Evolutionary conservation across 768 basidiomycete species (phyloP).

Genomic region (Tulasnella sp.): DNA sequence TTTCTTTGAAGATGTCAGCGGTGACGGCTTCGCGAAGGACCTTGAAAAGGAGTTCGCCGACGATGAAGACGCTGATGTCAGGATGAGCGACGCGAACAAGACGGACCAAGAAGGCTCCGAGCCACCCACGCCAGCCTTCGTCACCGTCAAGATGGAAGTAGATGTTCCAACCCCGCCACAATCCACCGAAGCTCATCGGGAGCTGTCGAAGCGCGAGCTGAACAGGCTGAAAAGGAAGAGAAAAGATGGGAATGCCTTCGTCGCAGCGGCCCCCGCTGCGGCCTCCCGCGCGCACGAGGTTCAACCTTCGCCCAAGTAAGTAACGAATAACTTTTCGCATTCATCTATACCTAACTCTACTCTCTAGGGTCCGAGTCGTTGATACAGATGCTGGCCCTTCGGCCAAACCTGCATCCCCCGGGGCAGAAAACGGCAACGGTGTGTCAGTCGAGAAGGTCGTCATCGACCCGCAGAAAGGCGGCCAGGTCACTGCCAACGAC

Average conservation of each 20-base stretch:
- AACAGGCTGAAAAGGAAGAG: conserved; percentile 93
- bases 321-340: not conserved
- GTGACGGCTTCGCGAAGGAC: conserved; percentile 62
- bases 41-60: conserved; percentile 69
- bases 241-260: conserved; percentile 78
- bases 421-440: not conserved
- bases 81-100: conserved; percentile 12
- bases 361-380: conserved; percentile 58
- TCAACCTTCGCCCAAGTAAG: conserved; percentile 34
- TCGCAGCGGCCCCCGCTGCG: conserved; percentile 29
- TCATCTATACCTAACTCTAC: not conserved
- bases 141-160: conserved; percentile 27
- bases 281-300: conserved; percentile 20
- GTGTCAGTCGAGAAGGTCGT: conserved; percentile 49
- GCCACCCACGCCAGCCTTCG: conserved; percentile 12
- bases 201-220: conserved; percentile 72
- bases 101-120: conserved; percentile 25
- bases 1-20: conserved; percentile 64
- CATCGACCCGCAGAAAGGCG: conserved; percentile 73
- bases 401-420: not conserved
- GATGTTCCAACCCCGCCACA: conserved; percentile 5
- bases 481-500: conserved; percentile 47
- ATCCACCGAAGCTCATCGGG: not conserved
- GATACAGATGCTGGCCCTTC: conserved; percentile 38
- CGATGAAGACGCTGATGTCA: conserved; percentile 38